Percentiles rank a stretch among this genome's conserved stretches.
Conservation (phyloP, 305 asterid genomes). For the Solanum hybrid region DNA sequence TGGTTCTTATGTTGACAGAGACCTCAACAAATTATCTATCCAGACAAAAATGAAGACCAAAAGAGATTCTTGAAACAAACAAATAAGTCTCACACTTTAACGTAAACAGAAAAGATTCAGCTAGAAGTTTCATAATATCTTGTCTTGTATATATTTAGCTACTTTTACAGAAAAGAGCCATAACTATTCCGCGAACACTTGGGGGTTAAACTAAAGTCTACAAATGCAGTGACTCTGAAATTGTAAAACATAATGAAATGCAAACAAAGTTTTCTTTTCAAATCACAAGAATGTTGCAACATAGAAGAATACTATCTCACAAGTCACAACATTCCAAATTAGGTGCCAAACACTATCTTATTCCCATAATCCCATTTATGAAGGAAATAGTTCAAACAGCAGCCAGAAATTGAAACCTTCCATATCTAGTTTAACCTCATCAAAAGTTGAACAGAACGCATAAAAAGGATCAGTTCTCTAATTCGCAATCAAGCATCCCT, state of each 20-base stretch:
- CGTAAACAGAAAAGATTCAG: neutral
- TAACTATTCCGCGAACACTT: neutral
- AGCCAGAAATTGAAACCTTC: neutral
- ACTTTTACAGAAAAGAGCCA: neutral
- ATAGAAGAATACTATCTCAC: neutral
- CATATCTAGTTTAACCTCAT: neutral
- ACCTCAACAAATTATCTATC: neutral
- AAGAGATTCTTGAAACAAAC: neutral
- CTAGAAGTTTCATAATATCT: neutral
- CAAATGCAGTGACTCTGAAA: neutral
- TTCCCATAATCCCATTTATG: neutral
- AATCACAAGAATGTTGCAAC: neutral
- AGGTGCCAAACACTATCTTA: neutral
- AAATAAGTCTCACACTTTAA: neutral
- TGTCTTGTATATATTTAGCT: neutral
- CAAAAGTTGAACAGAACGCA: neutral
- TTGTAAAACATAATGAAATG: neutral
- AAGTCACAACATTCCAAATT: neutral
- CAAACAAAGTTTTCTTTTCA: neutral
- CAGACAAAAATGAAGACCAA: neutral
- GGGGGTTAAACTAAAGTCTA: neutral
- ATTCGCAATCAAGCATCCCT: neutral
- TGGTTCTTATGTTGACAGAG: neutral
- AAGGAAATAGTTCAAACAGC: neutral
- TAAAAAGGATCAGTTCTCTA: neutral